A percentile compares a stretch with the other conserved stretches of the same genome.
Conservation (phyloP, 257 asterid genomes). For the Perilla frutescens region DNA sequence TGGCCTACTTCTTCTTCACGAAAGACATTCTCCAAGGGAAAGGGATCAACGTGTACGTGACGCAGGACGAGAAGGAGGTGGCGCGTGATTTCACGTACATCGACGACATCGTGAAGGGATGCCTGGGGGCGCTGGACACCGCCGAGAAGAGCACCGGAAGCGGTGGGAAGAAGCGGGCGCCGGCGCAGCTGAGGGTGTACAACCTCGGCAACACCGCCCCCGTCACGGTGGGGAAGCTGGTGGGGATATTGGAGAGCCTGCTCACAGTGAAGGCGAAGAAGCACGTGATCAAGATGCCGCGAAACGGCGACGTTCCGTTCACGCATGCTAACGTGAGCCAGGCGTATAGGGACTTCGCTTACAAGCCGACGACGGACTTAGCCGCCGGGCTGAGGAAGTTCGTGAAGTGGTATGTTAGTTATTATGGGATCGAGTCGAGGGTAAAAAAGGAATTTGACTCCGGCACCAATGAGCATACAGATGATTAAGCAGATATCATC, state of each 20-base stretch:
- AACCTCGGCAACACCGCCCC: slow-evolving; percentile 91
- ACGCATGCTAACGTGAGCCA: slow-evolving; percentile 94
- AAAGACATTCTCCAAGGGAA: slow-evolving; percentile 80
- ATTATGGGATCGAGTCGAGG: slow-evolving; percentile 85
- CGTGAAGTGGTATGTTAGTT: slow-evolving; percentile 86
- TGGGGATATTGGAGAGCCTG: slow-evolving; percentile 71
- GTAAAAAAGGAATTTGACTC: slow-evolving; percentile 59
- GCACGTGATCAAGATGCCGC: slow-evolving; percentile 79
- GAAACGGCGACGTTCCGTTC: slow-evolving; percentile 97
- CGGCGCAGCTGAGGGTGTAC: slow-evolving; percentile 94
- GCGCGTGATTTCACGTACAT: slow-evolving; percentile 99
- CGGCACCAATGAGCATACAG: slow-evolving; percentile 38
- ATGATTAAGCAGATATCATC: slow-evolving; percentile 46
- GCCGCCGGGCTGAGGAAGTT: slow-evolving; percentile 81
- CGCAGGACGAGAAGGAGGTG: slow-evolving; percentile 81
- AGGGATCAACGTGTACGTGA: slow-evolving; percentile 66
- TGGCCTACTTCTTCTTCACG: slow-evolving; percentile 95
- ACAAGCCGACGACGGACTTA: slow-evolving; percentile 90
- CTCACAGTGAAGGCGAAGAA: slow-evolving; percentile 69
- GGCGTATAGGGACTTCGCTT: slow-evolving; percentile 81
- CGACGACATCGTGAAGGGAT: slow-evolving; percentile 86
- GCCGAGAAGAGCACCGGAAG: slow-evolving; percentile 98
- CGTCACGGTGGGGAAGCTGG: slow-evolving; percentile 88
- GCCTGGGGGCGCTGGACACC: slow-evolving; percentile 90
- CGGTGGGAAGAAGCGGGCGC: slow-evolving; percentile 80